These are phyloP conservation scores for Vitrella brassicaformis DNA, from an alignment of 73 alveolate genomes.

Conservation along the genomic window DNA sequence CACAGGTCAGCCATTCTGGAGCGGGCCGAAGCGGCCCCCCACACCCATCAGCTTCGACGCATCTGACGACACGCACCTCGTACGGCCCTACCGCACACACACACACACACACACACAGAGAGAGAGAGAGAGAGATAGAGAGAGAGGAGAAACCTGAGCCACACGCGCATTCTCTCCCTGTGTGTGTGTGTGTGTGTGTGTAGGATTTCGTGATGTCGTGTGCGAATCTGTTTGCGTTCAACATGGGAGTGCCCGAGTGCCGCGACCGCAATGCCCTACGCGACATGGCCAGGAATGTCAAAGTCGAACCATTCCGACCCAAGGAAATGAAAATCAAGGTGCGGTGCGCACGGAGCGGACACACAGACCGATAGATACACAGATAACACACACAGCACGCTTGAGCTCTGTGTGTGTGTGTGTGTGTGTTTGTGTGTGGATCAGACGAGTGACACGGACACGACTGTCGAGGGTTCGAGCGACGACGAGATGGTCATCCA, in stretches of 20 bases:
- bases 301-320: conserved; percentile 1
- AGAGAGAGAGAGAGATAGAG: too few species aligned
- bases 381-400: too few species aligned
- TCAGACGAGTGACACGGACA: conserved; percentile 5
- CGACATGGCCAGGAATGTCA: conserved; percentile 15
- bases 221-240: conserved; percentile 36
- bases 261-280: conserved; percentile 32
- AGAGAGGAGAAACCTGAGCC: too few species aligned
- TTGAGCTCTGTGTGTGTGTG: too few species aligned
- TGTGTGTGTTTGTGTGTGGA: too few species aligned
- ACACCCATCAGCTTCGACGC: conserved; percentile 65
- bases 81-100: conserved; percentile 53
- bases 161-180: too few species aligned
- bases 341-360: too few species aligned
- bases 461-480: conserved; percentile 21
- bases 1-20: conserved; percentile 85
- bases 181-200: too few species aligned
- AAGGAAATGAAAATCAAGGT: conserved; percentile 17
- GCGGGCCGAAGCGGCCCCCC: conserved; percentile 96
- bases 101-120: too few species aligned
- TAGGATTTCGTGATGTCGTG: conserved; percentile 21
- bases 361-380: too few species aligned
- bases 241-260: conserved; percentile 47
- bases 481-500: conserved; percentile 9
- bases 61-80: conserved; percentile 51